A percentile compares a stretch with the other conserved stretches of the same genome.
Evolutionary conservation across 768 basidiomycete species (phyloP).

Genomic region (Asterophora lycoperdoides): DNA sequence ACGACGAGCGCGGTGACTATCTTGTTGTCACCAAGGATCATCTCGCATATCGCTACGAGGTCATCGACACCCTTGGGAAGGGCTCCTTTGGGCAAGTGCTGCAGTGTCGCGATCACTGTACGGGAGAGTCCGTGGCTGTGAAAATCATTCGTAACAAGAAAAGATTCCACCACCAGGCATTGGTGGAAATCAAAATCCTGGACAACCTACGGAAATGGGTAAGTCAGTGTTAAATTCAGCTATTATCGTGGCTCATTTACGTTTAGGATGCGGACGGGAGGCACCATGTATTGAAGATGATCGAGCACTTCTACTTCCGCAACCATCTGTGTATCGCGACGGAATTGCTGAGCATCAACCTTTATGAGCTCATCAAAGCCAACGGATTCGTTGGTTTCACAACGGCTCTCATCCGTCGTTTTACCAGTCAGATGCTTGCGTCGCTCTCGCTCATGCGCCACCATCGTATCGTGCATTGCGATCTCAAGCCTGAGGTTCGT

Average conservation of each 20-base stretch:
- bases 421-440: constrained; percentile 93
- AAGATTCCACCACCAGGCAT: constrained; percentile 94
- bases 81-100: constrained; percentile 98
- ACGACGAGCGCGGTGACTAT: constrained; percentile 98
- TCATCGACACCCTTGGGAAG: constrained; percentile 90
- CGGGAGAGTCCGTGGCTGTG: constrained; percentile 94
- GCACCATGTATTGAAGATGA: constrained; percentile 97
- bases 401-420: constrained; percentile 89
- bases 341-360: constrained; percentile 95
- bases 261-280: constrained; percentile 91
- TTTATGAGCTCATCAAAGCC: constrained; percentile 98
- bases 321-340: constrained; percentile 97
- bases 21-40: constrained; percentile 88
- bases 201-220: constrained; percentile 98
- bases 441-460: constrained; percentile 92
- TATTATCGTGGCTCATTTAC: constrained; percentile 4
- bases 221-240: constrained; percentile 19
- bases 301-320: constrained; percentile 97
- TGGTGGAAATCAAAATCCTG: constrained; percentile 99
- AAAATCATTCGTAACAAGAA: constrained; percentile 99
- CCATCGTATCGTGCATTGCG: constrained; percentile 97
- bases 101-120: constrained; percentile 91
- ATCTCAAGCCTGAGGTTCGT: constrained; percentile 94
- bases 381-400: constrained; percentile 99
- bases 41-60: constrained; percentile 94